phyloP scores from a whole-genome alignment of 164 flowering plant species.

The Cinnamomum chago region DNA sequence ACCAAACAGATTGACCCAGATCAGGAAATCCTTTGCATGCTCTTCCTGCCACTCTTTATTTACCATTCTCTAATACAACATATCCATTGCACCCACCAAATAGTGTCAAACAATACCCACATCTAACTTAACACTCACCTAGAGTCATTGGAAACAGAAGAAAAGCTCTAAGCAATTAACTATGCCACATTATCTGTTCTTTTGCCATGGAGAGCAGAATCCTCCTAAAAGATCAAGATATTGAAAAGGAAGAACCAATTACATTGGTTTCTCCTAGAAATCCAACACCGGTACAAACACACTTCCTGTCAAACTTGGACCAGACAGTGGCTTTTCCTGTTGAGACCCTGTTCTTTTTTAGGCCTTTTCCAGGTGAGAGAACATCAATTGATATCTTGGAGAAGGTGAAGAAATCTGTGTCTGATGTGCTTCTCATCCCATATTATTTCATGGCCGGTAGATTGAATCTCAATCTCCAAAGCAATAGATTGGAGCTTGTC shows the following conservation, averaged over 20 bases:
- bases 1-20: not conserved
- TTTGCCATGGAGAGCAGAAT: conserved; percentile 20
- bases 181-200: not conserved
- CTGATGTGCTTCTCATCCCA: conserved; percentile 33
- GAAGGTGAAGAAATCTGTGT: conserved; percentile 31
- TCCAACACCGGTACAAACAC: conserved; percentile 24
- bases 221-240: conserved; percentile 22
- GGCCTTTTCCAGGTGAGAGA: conserved; percentile 9
- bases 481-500: conserved; percentile 35
- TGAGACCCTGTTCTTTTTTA: conserved; percentile 37
- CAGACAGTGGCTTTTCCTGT: conserved; percentile 44
- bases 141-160: not conserved
- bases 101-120: not conserved
- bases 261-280: conserved; percentile 33
- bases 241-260: conserved; percentile 28
- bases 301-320: conserved; percentile 43
- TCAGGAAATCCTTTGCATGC: conserved; percentile 3
- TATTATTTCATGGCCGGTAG: conserved; percentile 56
- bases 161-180: not conserved
- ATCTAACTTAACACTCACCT: not conserved
- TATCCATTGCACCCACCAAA: not conserved
- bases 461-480: conserved; percentile 25
- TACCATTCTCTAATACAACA: not conserved
- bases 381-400: conserved; percentile 19
- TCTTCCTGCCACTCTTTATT: not conserved